phyloP scores from a whole-genome alignment of 192 early-diverging fungal species.

The Coemansia sp. region DNA sequence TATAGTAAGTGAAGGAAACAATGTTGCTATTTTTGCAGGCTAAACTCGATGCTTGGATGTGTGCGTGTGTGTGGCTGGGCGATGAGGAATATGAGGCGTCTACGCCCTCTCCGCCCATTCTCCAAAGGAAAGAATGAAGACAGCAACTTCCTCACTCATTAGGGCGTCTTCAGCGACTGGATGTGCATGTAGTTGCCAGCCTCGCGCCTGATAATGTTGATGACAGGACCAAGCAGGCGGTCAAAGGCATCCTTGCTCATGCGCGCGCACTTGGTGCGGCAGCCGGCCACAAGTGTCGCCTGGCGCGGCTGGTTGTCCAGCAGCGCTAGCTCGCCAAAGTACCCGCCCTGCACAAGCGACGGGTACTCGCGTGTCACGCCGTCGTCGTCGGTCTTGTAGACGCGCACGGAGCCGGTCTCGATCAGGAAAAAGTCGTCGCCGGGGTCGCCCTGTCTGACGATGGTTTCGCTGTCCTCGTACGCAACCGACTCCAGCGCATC shows the following conservation, averaged over 20 bases:
- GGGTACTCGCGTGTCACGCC: slow-evolving; percentile 77
- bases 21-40: too few species aligned
- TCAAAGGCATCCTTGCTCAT: slow-evolving; percentile 95
- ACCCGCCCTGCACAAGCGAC: slow-evolving; percentile 77
- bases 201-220: slow-evolving; percentile 95
- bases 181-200: slow-evolving; percentile 80
- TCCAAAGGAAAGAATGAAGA: neutral
- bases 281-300: slow-evolving; percentile 84
- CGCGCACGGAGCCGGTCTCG: slow-evolving; percentile 84
- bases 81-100: too few species aligned
- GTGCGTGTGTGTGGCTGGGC: too few species aligned
- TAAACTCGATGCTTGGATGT: too few species aligned
- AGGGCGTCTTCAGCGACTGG: slow-evolving; percentile 39
- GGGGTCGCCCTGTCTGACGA: slow-evolving; percentile 90
- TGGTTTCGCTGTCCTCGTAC: slow-evolving; percentile 78
- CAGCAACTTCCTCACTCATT: neutral
- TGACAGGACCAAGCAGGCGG: slow-evolving; percentile 89
- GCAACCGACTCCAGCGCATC: slow-evolving; percentile 94
- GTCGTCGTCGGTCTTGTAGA: slow-evolving; percentile 77
- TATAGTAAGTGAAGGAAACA: too few species aligned
- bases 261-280: slow-evolving; percentile 92
- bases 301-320: slow-evolving; percentile 92
- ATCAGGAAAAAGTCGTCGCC: slow-evolving; percentile 96
- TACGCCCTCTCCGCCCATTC: too few species aligned
- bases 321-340: slow-evolving; percentile 98